Conservation (phyloP, 192 early-diverging fungal species). For the Coemansia reversa region DNA sequence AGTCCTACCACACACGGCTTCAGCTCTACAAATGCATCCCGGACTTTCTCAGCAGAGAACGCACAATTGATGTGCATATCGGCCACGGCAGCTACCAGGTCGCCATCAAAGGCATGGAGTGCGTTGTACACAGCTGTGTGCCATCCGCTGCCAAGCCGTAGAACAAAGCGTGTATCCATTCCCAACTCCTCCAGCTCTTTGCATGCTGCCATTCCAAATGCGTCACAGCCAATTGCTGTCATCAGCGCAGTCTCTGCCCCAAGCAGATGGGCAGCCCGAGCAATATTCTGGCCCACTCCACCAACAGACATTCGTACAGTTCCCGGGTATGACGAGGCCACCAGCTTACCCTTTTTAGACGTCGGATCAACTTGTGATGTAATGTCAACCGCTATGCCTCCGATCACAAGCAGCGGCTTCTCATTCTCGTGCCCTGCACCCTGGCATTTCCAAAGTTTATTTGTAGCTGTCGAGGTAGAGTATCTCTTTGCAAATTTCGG, state of each 20-base stretch:
- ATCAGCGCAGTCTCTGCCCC: constrained; percentile 66
- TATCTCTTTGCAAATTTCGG: not conserved
- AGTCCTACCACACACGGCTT: constrained; percentile 57
- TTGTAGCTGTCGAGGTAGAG: not conserved
- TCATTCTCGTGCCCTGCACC: not conserved
- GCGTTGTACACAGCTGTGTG: constrained; percentile 83
- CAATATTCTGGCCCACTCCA: constrained; percentile 92
- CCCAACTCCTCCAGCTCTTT: constrained; percentile 56
- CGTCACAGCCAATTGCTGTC: constrained; percentile 72
- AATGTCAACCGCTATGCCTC: constrained; percentile 86
- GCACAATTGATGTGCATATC: constrained; percentile 86
- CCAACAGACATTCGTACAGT: constrained; percentile 65
- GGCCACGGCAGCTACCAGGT: constrained; percentile 78
- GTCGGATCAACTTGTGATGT: constrained; percentile 26
- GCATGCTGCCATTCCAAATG: constrained; percentile 46
- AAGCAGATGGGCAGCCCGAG: constrained; percentile 70
- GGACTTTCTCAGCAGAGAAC: constrained; percentile 33
- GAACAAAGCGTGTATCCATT: constrained; percentile 56
- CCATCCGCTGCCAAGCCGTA: constrained; percentile 17
- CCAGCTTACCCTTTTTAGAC: constrained; percentile 1
- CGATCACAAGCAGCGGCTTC: constrained; percentile 73
- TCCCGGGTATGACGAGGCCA: constrained; percentile 75
- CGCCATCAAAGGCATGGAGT: constrained; percentile 67
- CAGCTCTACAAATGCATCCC: constrained; percentile 8
- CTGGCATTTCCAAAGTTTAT: not conserved